Conservation (phyloP, 257 asterid species). For the Nicotiana tabacum region DNA sequence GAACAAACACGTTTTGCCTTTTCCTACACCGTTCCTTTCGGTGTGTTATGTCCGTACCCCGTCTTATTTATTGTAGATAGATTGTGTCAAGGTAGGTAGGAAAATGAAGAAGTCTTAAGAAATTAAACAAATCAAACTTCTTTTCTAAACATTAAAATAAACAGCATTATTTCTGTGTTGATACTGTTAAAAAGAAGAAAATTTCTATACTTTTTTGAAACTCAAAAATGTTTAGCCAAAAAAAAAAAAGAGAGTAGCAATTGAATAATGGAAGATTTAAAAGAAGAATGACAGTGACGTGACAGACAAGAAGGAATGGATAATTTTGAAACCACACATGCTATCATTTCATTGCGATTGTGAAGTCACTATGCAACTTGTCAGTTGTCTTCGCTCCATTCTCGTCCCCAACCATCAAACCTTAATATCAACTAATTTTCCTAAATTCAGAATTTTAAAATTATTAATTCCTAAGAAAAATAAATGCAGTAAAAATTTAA, state of each 20-base stretch:
- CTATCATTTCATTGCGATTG: background rate
- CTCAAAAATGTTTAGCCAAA: background rate
- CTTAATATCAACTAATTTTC: background rate
- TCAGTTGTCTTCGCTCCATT: background rate
- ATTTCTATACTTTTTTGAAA: background rate
- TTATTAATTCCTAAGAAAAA: background rate
- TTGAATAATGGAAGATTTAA: background rate
- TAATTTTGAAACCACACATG: conserved; percentile 3
- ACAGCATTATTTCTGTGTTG: no score
- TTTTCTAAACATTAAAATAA: background rate
- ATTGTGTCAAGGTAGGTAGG: background rate
- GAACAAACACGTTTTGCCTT: background rate
- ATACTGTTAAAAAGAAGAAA: no score
- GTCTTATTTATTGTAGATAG: background rate
- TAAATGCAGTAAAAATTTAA: background rate
- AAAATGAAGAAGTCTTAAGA: background rate
- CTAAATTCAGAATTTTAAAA: background rate
- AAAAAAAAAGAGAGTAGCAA: no score
- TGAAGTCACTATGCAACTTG: conserved; percentile 6
- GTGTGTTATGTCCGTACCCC: background rate
- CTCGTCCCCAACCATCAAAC: background rate
- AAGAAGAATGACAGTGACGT: background rate
- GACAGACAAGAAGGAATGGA: background rate
- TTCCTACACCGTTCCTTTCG: background rate
- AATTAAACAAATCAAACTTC: background rate